Conservation (phyloP, 306 rosid species). For the Rosa chinensis region DNA sequence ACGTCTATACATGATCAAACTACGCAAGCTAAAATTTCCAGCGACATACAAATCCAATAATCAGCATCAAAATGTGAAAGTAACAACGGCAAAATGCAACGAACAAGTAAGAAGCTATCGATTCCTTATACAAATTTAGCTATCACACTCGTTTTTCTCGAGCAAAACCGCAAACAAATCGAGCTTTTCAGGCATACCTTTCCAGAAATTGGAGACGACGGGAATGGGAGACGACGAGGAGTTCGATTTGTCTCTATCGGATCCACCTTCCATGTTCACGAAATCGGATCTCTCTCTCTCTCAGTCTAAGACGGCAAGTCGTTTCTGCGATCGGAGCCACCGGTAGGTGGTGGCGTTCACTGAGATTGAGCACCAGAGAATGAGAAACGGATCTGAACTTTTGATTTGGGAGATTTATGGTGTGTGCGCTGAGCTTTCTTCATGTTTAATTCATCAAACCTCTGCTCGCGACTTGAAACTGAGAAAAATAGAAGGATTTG, state of each 20-base stretch:
- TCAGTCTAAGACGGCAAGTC: conserved; percentile 2
- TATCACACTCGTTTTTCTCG: neutral
- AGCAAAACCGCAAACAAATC: neutral
- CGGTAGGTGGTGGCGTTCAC: neutral
- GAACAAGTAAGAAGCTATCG: neutral
- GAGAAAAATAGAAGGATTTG: neutral
- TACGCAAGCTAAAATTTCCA: neutral
- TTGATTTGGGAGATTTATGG: neutral
- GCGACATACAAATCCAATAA: neutral
- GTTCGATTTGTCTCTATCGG: conserved; percentile 69
- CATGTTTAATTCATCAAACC: neutral
- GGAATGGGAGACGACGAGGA: conserved; percentile 73
- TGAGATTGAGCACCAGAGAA: neutral
- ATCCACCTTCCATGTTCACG: conserved; percentile 47
- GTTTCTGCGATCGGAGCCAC: conserved; percentile 5
- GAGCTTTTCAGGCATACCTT: conserved; percentile 46
- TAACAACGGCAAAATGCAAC: neutral
- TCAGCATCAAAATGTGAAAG: no score
- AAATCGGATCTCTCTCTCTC: conserved; percentile 13
- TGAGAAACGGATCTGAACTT: conserved; percentile 11
- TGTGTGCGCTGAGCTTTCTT: neutral
- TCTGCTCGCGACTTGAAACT: neutral
- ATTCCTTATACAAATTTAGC: neutral
- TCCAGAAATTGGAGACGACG: conserved; percentile 78
- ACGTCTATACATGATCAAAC: neutral